phyloP scores from a whole-genome alignment of 2,329 filamentous ascomycete genomes.

The Calonectria naviculata region DNA sequence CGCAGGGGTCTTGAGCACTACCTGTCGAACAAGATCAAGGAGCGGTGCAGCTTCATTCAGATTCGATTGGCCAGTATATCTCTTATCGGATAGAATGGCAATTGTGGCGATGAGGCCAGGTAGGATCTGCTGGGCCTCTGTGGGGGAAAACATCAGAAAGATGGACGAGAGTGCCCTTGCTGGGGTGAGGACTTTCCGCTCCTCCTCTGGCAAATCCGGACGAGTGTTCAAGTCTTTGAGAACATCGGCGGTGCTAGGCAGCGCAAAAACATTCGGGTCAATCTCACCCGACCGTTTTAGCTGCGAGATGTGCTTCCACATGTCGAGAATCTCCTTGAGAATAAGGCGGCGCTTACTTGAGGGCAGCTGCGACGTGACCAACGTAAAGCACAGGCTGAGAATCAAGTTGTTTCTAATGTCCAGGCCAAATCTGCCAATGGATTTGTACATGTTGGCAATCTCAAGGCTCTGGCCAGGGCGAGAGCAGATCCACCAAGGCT shows the following conservation, averaged over 20 bases:
- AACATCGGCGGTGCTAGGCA: conserved; percentile 45
- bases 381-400: conserved; percentile 44
- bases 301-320: conserved; percentile 52
- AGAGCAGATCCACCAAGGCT: conserved; percentile 29
- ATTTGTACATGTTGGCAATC: conserved; percentile 39
- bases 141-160: conserved; percentile 43
- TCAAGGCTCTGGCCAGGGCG: conserved; percentile 31
- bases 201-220: background rate
- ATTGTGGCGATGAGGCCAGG: conserved; percentile 48
- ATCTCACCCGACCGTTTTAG: conserved; percentile 44
- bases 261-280: conserved; percentile 37
- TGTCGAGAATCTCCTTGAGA: conserved; percentile 43
- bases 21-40: conserved; percentile 39
- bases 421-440: conserved; percentile 42
- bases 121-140: conserved; percentile 39
- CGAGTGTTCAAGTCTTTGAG: conserved; percentile 28
- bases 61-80: conserved; percentile 18
- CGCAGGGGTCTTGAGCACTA: conserved; percentile 24
- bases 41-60: conserved; percentile 42
- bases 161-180: conserved; percentile 43
- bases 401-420: conserved; percentile 44
- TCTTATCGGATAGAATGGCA: conserved; percentile 44
- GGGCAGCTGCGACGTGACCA: conserved; percentile 29
- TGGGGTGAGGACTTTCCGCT: conserved; percentile 19
- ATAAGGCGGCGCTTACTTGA: conserved; percentile 13